Evolutionary conservation across 495 filamentous ascomycete species (phyloP), one percentile per base, ranked within the genome.

Genomic region (Cercophora newfieldiana): DNA sequence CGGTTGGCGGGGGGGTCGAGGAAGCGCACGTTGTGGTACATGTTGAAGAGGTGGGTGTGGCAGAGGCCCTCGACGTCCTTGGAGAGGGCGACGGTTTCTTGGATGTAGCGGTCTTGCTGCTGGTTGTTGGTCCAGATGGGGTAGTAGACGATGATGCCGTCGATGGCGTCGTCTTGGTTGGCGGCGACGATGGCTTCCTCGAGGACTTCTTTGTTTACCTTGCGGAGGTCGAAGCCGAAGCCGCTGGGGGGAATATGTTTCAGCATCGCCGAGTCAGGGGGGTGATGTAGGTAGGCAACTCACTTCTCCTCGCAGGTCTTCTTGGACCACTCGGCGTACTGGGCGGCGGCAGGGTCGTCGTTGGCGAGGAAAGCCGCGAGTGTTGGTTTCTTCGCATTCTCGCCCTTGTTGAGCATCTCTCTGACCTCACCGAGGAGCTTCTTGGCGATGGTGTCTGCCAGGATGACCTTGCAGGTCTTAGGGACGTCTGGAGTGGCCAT

Each of bases 61-160:
- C 89, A 93, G 60, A 99, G 89, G 24, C 95, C 95, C 72, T 99
- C 95, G 63, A 99, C 95, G 69, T 99, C 95, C 79, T 99, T 99
- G 75, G 81, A 76, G 54, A 96, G 85, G 61, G 91, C 85, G 24
- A 96, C 92, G n/a, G 96, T 90, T 79, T 97, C 92, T 80, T 98
- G 95, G 65, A 99, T 86, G 77, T 97, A 97, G 71, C 89, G 88
- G 76, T 99, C 95, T 71, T 97, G 91, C 18, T 85, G 84, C 68
- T 87, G 88, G 79, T 90, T 88, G 63, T 69, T 72, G 22, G 76
- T 78, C 84, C 96, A 98, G 77, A 99, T 96, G 48, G 95, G 95
- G 79, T 97, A 99, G 81, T 99, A 99, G 73, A 98, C 91, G 68
- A 99, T 94, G 69, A 98, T 97, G 69, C 95, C 95, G 78, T 97